Evolutionary conservation across 2,329 filamentous ascomycete species (phyloP).

Genomic region (Phialocephala subalpina): DNA sequence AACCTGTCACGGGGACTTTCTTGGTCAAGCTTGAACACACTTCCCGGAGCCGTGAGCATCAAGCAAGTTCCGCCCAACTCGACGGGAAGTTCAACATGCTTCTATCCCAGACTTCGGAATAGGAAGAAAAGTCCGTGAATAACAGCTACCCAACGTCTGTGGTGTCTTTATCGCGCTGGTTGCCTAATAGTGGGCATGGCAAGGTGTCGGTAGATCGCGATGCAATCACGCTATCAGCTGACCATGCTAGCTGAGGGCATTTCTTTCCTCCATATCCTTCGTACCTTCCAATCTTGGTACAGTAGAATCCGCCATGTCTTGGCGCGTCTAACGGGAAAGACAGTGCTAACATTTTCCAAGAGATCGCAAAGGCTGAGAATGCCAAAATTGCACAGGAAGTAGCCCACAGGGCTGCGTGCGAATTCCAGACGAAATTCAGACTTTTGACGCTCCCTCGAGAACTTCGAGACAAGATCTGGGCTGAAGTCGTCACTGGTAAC

Average conservation of each 20-base stretch:
- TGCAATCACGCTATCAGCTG: neutral
- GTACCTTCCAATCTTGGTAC: neutral
- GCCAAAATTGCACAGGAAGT: neutral
- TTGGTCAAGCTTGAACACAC: too few species aligned
- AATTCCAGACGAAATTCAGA: neutral
- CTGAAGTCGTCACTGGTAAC: neutral
- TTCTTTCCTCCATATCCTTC: neutral
- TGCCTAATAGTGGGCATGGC: too few species aligned
- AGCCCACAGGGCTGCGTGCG: neutral
- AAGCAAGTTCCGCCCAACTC: too few species aligned
- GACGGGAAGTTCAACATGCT: too few species aligned
- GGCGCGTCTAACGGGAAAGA: neutral
- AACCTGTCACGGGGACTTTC: too few species aligned
- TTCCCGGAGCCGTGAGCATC: too few species aligned
- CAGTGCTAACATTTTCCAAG: neutral
- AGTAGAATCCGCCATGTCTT: too few species aligned
- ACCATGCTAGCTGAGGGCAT: neutral
- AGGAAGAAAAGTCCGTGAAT: too few species aligned
- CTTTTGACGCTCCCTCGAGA: constrained; percentile 11
- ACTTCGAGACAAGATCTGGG: constrained; percentile 10
- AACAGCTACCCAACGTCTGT: too few species aligned
- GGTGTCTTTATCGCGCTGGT: too few species aligned
- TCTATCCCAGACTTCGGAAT: too few species aligned
- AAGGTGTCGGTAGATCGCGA: too few species aligned
- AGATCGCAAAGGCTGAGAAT: constrained; percentile 6